Conservation (phyloP, 192 early-diverging fungal species). For the Radiomyces spectabilis region DNA sequence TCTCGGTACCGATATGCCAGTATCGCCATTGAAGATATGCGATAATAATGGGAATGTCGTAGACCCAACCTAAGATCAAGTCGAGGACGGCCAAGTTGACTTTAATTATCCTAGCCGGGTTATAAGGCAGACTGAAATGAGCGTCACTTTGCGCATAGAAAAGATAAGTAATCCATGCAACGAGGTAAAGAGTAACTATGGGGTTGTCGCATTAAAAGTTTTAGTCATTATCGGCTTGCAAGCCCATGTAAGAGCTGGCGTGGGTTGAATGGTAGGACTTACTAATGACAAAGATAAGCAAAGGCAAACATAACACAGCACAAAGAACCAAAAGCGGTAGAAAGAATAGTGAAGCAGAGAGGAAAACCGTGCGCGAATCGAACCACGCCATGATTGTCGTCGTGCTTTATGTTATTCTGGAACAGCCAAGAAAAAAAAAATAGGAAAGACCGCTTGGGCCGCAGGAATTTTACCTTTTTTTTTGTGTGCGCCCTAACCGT, state of each 20-base stretch:
- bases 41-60: slow-evolving; percentile 20
- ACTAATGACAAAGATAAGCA: slow-evolving; percentile 25
- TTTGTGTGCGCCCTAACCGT: background rate
- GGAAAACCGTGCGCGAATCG: slow-evolving; percentile 20
- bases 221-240: background rate
- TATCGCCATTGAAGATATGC: slow-evolving; percentile 27
- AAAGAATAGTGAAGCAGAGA: slow-evolving; percentile 27
- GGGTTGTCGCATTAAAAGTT: background rate
- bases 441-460: no score
- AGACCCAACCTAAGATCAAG: slow-evolving; percentile 9
- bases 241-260: no score
- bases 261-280: background rate
- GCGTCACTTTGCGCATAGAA: slow-evolving; percentile 25
- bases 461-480: no score
- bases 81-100: slow-evolving; percentile 21
- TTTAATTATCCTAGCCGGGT: slow-evolving; percentile 28
- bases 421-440: background rate
- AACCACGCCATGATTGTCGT: slow-evolving; percentile 18
- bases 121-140: slow-evolving; percentile 27
- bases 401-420: background rate
- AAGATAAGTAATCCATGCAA: slow-evolving; percentile 23
- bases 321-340: slow-evolving; percentile 22
- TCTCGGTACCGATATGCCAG: slow-evolving; percentile 12
- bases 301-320: slow-evolving; percentile 18
- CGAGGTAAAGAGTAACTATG: slow-evolving; percentile 20